These are phyloP conservation scores for Irineochytrium annulatum DNA, from an alignment of 192 early-diverging fungal species.

Conservation along the genomic window DNA sequence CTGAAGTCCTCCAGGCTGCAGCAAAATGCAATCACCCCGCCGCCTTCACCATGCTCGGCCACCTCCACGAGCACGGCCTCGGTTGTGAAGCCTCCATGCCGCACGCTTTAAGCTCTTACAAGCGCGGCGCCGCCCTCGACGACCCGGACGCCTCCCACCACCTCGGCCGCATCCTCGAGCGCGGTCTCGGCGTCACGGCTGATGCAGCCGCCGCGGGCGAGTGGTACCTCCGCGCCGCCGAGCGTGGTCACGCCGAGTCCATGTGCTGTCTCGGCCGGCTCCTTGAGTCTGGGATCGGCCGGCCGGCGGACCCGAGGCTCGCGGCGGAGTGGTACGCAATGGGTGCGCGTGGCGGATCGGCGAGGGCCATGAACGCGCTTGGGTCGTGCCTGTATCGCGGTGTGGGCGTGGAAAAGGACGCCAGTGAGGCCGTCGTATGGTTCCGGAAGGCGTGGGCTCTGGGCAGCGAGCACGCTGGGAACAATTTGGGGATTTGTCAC, in stretches of 20 bases:
- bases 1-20: constrained; percentile 21
- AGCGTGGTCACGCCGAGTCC: constrained; percentile 34
- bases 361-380: constrained; percentile 41
- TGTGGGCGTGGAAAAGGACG: constrained; percentile 38
- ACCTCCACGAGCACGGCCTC: constrained; percentile 51
- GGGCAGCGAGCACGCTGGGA: constrained; percentile 42
- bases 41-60: constrained; percentile 49
- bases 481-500: constrained; percentile 55
- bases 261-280: constrained; percentile 38
- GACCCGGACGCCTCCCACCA: constrained; percentile 37
- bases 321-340: constrained; percentile 38
- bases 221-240: constrained; percentile 38
- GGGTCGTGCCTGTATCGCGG: constrained; percentile 45
- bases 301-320: constrained; percentile 16
- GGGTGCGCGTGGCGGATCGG: constrained; percentile 27
- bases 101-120: constrained; percentile 33
- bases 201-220: constrained; percentile 23
- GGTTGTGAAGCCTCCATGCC: no score
- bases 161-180: constrained; percentile 44
- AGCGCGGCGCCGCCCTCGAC: constrained; percentile 20
- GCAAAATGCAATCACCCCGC: constrained; percentile 34
- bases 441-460: constrained; percentile 14
- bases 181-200: constrained; percentile 32
- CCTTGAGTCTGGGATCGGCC: constrained; percentile 38
- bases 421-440: constrained; percentile 40